Percentiles rank a stretch among this genome's conserved stretches.
These are phyloP conservation scores for Solanum piurae DNA, from an alignment of 257 asterid species.

Conservation along the genomic window DNA sequence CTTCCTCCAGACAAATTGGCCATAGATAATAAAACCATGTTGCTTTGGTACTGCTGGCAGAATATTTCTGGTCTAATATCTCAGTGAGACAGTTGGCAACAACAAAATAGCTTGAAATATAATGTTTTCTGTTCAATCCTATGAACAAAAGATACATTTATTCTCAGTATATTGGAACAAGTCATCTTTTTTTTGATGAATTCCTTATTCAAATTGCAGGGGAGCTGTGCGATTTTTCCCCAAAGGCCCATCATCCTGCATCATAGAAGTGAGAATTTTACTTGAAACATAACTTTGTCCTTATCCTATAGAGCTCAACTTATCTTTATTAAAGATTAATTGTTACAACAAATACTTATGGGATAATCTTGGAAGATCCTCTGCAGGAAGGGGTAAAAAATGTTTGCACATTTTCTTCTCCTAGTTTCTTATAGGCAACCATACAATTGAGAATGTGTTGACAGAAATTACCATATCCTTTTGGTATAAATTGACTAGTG, in stretches of 20 bases:
- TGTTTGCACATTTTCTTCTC: neutral
- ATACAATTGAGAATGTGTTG: neutral
- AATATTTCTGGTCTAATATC: neutral
- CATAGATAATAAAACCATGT: neutral
- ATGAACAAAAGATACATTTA: neutral
- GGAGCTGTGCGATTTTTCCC: slow-evolving; percentile 95
- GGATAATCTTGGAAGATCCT: neutral
- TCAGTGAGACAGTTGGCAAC: neutral
- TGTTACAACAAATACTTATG: neutral
- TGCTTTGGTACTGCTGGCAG: neutral
- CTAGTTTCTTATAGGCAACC: neutral
- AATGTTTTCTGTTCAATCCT: neutral
- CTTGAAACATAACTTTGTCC: neutral
- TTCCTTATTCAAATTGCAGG: slow-evolving; percentile 34
- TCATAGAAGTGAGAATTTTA: slow-evolving; percentile 53
- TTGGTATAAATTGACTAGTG: neutral
- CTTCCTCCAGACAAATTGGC: neutral
- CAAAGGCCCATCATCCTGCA: slow-evolving; percentile 64
- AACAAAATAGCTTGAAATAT: neutral
- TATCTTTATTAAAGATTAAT: neutral
- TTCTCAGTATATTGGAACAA: neutral
- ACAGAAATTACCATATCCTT: neutral
- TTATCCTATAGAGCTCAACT: neutral
- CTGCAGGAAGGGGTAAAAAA: neutral
- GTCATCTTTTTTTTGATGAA: neutral